Percentiles rank a stretch among this genome's conserved stretches.
Conservation (phyloP, 139 green algal species). For the Helicosporidium sp. region DNA sequence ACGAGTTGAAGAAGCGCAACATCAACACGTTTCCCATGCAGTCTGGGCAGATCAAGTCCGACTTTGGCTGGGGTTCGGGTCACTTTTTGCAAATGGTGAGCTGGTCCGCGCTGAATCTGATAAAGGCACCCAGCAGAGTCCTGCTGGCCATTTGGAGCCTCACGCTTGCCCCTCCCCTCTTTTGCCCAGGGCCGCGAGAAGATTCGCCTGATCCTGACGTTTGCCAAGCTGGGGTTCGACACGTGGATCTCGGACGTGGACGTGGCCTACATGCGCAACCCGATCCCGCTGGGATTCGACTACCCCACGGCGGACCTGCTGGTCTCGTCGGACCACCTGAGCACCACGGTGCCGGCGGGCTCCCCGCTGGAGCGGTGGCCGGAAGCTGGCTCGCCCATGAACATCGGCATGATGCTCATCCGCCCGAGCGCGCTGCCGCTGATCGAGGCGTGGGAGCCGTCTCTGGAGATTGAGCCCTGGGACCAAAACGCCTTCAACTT, state of each 20-base stretch:
- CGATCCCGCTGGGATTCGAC: slow-evolving; percentile 42
- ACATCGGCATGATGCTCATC: slow-evolving; percentile 45
- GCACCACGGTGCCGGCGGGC: slow-evolving; percentile 7
- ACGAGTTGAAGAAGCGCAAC: too few species aligned
- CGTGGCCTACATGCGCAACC: slow-evolving; percentile 62
- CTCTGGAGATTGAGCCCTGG: slow-evolving; percentile 58
- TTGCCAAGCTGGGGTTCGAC: slow-evolving; percentile 44
- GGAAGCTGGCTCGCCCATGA: too few species aligned
- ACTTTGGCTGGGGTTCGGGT: too few species aligned
- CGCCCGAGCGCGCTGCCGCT: background rate
- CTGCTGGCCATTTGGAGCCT: too few species aligned
- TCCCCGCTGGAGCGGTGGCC: too few species aligned
- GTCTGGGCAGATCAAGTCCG: too few species aligned
- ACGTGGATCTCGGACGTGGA: slow-evolving; percentile 76
- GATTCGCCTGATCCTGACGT: slow-evolving; percentile 54
- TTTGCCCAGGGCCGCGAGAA: slow-evolving; percentile 80
- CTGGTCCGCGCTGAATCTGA: too few species aligned
- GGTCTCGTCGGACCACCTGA: slow-evolving; percentile 59
- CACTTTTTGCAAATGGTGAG: too few species aligned
- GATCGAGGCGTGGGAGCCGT: slow-evolving; percentile 40
- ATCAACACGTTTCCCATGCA: too few species aligned
- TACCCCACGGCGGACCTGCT: slow-evolving; percentile 67
- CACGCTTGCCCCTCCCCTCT: too few species aligned
- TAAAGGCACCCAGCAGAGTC: slow-evolving; percentile 85
- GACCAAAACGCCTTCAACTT: slow-evolving; percentile 88